phyloP scores from a whole-genome alignment of 345 rosid species.

The Hibiscus syriacus region DNA sequence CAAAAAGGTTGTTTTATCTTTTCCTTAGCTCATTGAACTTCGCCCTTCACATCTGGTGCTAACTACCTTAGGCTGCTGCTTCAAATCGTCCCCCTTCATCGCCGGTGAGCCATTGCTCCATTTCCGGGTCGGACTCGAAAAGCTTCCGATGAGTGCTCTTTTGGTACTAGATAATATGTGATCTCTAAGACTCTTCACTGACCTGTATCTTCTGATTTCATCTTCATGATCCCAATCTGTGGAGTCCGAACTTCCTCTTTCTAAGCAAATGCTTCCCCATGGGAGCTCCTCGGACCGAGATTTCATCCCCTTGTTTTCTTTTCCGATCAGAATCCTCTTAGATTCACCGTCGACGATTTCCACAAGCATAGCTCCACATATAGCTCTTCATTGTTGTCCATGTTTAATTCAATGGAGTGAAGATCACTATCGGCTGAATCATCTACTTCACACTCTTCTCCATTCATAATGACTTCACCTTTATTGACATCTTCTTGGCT shows the following conservation, averaged over 20 bases:
- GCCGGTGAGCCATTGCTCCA: conserved; percentile 18
- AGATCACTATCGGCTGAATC: conserved; percentile 75
- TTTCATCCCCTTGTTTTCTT: conserved; percentile 40
- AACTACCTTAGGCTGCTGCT: conserved; percentile 1
- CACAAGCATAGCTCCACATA: conserved; percentile 73
- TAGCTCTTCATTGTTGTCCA: conserved; percentile 67
- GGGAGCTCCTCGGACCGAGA: conserved; percentile 49
- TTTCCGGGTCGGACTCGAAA: conserved; percentile 30
- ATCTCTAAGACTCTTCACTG: conserved; percentile 50
- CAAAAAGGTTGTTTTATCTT: neutral
- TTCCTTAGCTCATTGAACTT: conserved; percentile 23
- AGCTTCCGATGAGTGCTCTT: conserved; percentile 14
- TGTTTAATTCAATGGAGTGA: conserved; percentile 84
- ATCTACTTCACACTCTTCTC: conserved; percentile 39
- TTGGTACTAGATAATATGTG: conserved; percentile 36
- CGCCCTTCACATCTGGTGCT: conserved; percentile 17
- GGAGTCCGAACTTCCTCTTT: conserved; percentile 25
- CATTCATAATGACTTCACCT: conserved; percentile 19
- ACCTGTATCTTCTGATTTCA: conserved; percentile 37
- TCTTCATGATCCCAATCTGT: conserved; percentile 26
- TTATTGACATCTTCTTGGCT: conserved; percentile 7
- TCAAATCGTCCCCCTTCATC: conserved; percentile 11
- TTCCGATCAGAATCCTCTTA: conserved; percentile 28
- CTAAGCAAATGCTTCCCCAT: conserved; percentile 51
- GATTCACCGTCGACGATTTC: conserved; percentile 25